phyloP scores from a whole-genome alignment of 139 green algal genomes.

The Chlorella sp. region DNA sequence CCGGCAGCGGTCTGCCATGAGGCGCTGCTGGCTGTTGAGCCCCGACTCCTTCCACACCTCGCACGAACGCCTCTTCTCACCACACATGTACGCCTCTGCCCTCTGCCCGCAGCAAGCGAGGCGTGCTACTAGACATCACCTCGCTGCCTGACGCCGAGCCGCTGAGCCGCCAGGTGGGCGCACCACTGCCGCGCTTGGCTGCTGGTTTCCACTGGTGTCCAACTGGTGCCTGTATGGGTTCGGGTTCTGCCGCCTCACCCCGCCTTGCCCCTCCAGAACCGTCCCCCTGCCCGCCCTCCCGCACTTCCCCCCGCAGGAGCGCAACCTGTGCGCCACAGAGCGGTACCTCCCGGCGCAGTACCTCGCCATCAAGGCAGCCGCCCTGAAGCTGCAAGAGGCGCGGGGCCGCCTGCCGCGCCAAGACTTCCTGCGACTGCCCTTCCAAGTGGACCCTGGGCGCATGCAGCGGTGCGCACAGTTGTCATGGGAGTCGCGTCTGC shows the following conservation, averaged over 20 bases:
- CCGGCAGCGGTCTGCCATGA: too few relatives aligned
- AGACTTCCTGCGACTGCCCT: slow-evolving; percentile 37
- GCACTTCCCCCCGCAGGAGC: slow-evolving; percentile 57
- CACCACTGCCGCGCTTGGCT: not conserved
- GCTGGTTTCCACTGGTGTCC: not conserved
- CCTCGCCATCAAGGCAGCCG: slow-evolving; percentile 80
- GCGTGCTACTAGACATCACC: slow-evolving; percentile 77
- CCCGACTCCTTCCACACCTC: not conserved
- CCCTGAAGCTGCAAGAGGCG: slow-evolving; percentile 55
- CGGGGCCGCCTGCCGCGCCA: slow-evolving; percentile 11
- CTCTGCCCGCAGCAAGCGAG: slow-evolving; percentile 41
- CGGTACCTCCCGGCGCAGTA: slow-evolving; percentile 87
- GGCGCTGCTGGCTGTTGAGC: too few relatives aligned
- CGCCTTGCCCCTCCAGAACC: not conserved
- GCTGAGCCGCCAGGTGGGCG: slow-evolving; percentile 44
- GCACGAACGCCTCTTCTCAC: too few relatives aligned
- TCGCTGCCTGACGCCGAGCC: slow-evolving; percentile 72
- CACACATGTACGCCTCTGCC: not conserved
- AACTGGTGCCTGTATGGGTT: not conserved
- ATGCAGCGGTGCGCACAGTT: not conserved
- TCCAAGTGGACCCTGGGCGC: slow-evolving; percentile 35
- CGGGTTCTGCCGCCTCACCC: not conserved
- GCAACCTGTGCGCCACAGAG: slow-evolving; percentile 71
- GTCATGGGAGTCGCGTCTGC: not conserved
- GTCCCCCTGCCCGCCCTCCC: not conserved